Conservation (phyloP, 2,329 filamentous ascomycete species). For the Trichoderma harzianum region DNA sequence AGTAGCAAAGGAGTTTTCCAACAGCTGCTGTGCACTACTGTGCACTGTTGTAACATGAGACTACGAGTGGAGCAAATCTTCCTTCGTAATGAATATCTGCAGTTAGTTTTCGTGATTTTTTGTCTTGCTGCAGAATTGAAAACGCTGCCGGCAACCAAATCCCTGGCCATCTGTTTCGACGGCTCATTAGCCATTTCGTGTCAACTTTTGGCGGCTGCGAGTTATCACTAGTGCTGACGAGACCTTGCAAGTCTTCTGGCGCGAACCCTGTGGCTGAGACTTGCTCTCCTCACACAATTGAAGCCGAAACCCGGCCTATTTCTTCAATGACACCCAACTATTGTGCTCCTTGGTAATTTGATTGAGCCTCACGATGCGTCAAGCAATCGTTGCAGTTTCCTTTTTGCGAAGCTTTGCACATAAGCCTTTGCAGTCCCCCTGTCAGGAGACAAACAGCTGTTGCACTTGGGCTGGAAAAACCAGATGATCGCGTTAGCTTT, state of each 20-base stretch:
- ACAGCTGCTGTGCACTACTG: background rate
- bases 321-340: background rate
- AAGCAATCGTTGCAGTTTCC: background rate
- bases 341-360: background rate
- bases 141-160: background rate
- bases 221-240: slow-evolving; percentile 2
- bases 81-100: background rate
- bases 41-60: background rate
- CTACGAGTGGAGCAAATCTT: background rate
- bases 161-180: background rate
- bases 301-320: background rate
- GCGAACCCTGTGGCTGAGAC: slow-evolving; percentile 12
- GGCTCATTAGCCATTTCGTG: background rate
- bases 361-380: background rate
- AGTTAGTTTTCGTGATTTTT: background rate
- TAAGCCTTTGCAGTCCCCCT: background rate
- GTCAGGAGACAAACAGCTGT: background rate
- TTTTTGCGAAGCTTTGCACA: background rate
- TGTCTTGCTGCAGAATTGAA: background rate
- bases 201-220: slow-evolving; percentile 3
- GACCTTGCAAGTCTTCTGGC: background rate
- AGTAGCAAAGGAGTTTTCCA: background rate
- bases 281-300: background rate
- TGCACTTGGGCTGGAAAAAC: background rate
- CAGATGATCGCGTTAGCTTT: background rate